Evolutionary conservation across 2,329 filamentous ascomycete species (phyloP), one percentile per base, ranked within the genome.

Genomic region (Madurella fahalii): DNA sequence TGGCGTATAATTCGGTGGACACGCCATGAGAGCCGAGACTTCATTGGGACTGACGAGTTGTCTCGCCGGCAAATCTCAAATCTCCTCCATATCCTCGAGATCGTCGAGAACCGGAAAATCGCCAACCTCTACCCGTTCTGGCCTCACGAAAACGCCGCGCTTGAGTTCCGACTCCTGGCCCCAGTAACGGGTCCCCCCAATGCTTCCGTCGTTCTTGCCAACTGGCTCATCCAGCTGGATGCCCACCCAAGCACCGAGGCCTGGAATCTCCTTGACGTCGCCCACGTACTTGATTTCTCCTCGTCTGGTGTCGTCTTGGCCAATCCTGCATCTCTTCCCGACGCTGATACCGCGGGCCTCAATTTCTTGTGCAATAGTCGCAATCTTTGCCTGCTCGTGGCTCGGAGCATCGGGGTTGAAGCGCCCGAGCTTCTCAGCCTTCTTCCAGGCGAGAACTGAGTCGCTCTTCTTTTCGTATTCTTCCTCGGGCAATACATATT

Each of bases 371-470:
- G 85, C 78, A 41, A 86, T 79, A 40, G 85, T 85, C 15, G 81
- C 79, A 54, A 88, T 75, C 69, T 89, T 89, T 59, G 89, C 81
- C 67, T 89, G 79, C 68, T 91, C 86, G 18, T 87, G 81, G 57
- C 78, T 83, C 16, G 88, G 84, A 8, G 91, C 90, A 63, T 86
- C 79, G 12, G 94, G 94, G 68, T 97, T 90, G 72, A 99, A 99
- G 37, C 94, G 89, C 48, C 94, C 94, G n/a, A 97, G 82, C 69
- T 95, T 92, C 71, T 96, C 86, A n/a, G 84, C 77, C 74, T 89
- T 93, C 74, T 99, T 99, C 91, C 91, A 97, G 5, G 92, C 89
- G 20, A 96, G 81, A 13, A 99, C 94, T 3, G 88, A 93, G 72
- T 96, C 90, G 42, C 84, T 78, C 67, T 92, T 90, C 66, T 84